These are phyloP conservation scores for Xerocomellus amylosporus DNA, from an alignment of 768 basidiomycete genomes.

Conservation along the genomic window DNA sequence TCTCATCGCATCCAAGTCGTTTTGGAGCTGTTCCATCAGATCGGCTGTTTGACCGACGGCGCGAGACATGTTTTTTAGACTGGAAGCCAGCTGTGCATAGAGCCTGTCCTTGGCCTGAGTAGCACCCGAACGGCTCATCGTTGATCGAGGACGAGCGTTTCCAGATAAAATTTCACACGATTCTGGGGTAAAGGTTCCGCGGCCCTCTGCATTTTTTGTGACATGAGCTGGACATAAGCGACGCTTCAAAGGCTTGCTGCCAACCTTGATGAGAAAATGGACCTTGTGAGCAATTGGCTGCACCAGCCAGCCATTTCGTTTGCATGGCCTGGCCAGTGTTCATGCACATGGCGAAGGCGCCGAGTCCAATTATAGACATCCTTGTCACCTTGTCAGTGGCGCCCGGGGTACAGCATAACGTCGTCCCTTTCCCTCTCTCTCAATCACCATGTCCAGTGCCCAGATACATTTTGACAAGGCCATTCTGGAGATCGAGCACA, in stretches of 20 bases:
- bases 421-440: background rate
- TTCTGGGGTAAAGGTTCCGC: background rate
- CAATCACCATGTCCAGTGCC: conserved; percentile 19
- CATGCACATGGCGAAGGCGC: background rate
- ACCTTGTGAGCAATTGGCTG: background rate
- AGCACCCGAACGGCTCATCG: conserved; percentile 42
- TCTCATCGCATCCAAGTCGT: conserved; percentile 75
- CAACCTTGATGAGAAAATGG: background rate
- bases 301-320: background rate
- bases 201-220: background rate
- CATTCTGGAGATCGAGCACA: conserved; percentile 29
- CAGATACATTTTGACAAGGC: conserved; percentile 29
- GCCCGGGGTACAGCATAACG: background rate
- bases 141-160: background rate
- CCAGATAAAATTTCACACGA: conserved; percentile 15
- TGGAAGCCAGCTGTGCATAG: conserved; percentile 72
- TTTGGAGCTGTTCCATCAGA: conserved; percentile 71
- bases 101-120: conserved; percentile 79
- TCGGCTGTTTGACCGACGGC: conserved; percentile 72
- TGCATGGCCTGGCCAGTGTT: background rate
- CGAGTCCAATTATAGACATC: conserved; percentile 19
- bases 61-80: conserved; percentile 62
- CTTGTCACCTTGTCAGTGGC: conserved; percentile 8
- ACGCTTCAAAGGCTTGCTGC: background rate
- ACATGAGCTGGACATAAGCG: conserved; percentile 2